Base-by-base conservation (phyloP, 2,329 filamentous ascomycete genomes). In the Xylariaceae sp. region DNA sequence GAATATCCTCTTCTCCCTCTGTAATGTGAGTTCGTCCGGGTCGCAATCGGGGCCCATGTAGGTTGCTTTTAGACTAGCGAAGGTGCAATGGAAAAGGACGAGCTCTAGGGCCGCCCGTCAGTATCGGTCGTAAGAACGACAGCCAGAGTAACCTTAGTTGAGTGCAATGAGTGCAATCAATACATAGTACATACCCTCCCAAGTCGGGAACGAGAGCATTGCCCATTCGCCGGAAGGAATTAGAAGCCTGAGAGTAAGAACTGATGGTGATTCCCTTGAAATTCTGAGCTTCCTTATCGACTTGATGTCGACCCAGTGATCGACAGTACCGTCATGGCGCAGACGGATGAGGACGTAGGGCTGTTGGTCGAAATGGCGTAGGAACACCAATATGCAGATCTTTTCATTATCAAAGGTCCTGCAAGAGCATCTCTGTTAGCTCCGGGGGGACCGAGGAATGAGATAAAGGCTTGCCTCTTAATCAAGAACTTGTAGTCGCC, bases 61-160 rank as follows among this genome's bases (percentile, higher is more conserved):
- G n/a, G n/a, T n/a, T n/a, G n/a, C n/a, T 51, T 80, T 81, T 38
- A 81, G 64, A 1, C 70, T 69, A 12, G 77, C 58, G 48, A 81
- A 80, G 0, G 71, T 69, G 48, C 69, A 74, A 50, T 80, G 73
- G 46, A 79, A 74, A 1, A 81, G 63, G 2, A 77, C 71, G 59
- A 81, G 67, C 55, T 78, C 77, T 80, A n/a, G 36, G 4, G 23
- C 2, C 26, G 50, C 51, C 11, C 11, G 38, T 50, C 17, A 51
- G 47, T 34, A 27, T 12, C 16, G 29, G 11, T n/a, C n/a, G n/a
- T n/a, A n/a, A n/a, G n/a, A n/a, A n/a, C n/a, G n/a, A n/a, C n/a
- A n/a, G n/a, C n/a, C n/a, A n/a, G n/a, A n/a, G n/a, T n/a, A n/a
- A n/a, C n/a, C n/a, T n/a, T n/a, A n/a, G n/a, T n/a, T n/a, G n/a